These are phyloP conservation scores for Boletus subparvulus DNA, from an alignment of 768 basidiomycete genomes.

Conservation along the genomic window DNA sequence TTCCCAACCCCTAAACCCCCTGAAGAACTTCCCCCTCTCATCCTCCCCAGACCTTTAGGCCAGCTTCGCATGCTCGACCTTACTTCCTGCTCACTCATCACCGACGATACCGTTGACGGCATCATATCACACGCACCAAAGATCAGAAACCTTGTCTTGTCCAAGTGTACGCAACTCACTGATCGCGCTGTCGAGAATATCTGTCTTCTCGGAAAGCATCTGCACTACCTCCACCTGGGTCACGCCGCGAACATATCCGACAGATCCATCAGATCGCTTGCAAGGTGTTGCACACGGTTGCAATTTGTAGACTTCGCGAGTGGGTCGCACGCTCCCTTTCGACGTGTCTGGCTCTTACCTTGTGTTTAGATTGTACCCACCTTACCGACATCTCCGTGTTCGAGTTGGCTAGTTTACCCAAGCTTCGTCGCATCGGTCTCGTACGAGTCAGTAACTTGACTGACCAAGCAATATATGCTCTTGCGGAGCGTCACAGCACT, in stretches of 20 bases:
- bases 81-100: slow-evolving; percentile 78
- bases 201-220: slow-evolving; percentile 81
- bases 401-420: slow-evolving; percentile 83
- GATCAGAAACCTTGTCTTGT: slow-evolving; percentile 82
- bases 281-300: slow-evolving; percentile 82
- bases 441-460: slow-evolving; percentile 92
- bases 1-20: slow-evolving; percentile 38
- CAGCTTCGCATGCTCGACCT: slow-evolving; percentile 92
- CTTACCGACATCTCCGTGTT: slow-evolving; percentile 94
- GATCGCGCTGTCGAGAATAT: slow-evolving; percentile 83
- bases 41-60: slow-evolving; percentile 65
- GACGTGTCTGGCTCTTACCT: slow-evolving; percentile 7
- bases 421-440: slow-evolving; percentile 91
- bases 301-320: slow-evolving; percentile 97
- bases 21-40: slow-evolving; percentile 61
- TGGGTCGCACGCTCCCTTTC: slow-evolving; percentile 40
- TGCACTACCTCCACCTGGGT: slow-evolving; percentile 94
- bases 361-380: slow-evolving; percentile 66
- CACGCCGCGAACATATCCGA: slow-evolving; percentile 92
- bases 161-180: slow-evolving; percentile 78
- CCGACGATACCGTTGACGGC: slow-evolving; percentile 81
- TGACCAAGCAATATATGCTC: slow-evolving; percentile 87
- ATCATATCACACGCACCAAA: slow-evolving; percentile 79
- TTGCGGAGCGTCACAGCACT: slow-evolving; percentile 81
- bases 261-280: slow-evolving; percentile 77